Evolutionary conservation across 129 eudicot genomes (phyloP), one percentile per base, ranked within the genome.

Genomic region (Calendula officinalis): DNA sequence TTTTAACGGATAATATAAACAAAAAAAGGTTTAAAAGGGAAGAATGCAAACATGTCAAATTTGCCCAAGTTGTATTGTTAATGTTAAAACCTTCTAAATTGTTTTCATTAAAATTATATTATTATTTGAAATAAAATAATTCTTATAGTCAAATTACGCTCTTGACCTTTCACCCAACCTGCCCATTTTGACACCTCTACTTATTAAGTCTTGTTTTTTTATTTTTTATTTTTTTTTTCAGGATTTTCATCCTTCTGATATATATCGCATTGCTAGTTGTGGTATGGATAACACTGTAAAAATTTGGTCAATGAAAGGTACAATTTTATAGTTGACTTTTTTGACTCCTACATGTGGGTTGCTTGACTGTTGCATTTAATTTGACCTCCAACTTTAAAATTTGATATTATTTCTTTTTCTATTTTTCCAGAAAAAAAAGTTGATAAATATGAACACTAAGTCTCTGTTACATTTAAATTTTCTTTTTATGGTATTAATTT

Each of bases 231-330:
- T 35, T 44, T 63, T 61, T 12, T 71, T 65, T 32, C 79, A 94
- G 99, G 99, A 94, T 78, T 94, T 94, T 58, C 99, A 94, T 82
- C 99, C 97, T 46, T 88, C 99, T 16, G 99, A 94, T 71, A 88
- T 88, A 75, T 80, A 88, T 76, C 91, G 97, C 40, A 88, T 94
- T 82, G 99, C 99, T 53, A 94, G 92, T 84, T 94, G 99, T 69
- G 99, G 99, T 50, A 94, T 94, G 99, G 99, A 94, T 77, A 94
- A 89, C 68, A 83, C 97, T 22, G 87, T 94, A 48, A 94, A 88
- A 73, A 89, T 94, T 42, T 94, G 99, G 99, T 94, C 99, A 17
- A 94, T 94, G 99, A 89, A 86, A 81, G 99, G 99, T 94, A 78
- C 30, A 56, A 15, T 37, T 1, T 64, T 47, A 32, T 74, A 6